Percentiles rank a stretch among this genome's conserved stretches.
Evolutionary conservation across 2,329 filamentous ascomycete genomes (phyloP).

Genomic region (Chaetothyriales sp.): DNA sequence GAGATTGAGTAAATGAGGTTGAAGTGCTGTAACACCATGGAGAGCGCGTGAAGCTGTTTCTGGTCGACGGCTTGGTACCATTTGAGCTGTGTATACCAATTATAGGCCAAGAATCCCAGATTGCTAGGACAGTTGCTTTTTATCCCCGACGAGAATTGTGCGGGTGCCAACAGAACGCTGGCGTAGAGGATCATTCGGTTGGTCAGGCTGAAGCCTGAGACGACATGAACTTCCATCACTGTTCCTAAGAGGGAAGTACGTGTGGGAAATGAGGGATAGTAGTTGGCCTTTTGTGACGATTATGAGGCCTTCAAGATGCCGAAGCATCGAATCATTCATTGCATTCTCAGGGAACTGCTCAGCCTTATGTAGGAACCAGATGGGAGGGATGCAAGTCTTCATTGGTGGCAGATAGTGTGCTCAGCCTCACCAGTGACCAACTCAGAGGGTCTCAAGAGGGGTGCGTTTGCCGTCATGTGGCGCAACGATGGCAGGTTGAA

Average conservation of each 20-base stretch:
- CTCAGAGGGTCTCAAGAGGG: too few species aligned
- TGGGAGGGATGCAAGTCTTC: too few species aligned
- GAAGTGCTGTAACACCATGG: not conserved
- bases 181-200: not conserved
- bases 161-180: not conserved
- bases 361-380: too few species aligned
- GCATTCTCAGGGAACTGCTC: too few species aligned
- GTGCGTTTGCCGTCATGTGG: too few species aligned
- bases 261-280: too few species aligned
- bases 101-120: not conserved
- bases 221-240: not conserved
- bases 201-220: not conserved
- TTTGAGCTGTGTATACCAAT: not conserved
- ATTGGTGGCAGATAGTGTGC: too few species aligned
- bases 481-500: too few species aligned
- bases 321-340: too few species aligned
- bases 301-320: too few species aligned
- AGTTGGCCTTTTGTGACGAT: too few species aligned
- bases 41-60: not conserved
- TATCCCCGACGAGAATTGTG: not conserved
- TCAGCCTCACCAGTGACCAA: too few species aligned
- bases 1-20: not conserved
- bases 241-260: not conserved
- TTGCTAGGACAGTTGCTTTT: not conserved
- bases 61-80: not conserved